Base-by-base conservation (phyloP, 805 yeast species). In the Ogataea dorogensis region DNA sequence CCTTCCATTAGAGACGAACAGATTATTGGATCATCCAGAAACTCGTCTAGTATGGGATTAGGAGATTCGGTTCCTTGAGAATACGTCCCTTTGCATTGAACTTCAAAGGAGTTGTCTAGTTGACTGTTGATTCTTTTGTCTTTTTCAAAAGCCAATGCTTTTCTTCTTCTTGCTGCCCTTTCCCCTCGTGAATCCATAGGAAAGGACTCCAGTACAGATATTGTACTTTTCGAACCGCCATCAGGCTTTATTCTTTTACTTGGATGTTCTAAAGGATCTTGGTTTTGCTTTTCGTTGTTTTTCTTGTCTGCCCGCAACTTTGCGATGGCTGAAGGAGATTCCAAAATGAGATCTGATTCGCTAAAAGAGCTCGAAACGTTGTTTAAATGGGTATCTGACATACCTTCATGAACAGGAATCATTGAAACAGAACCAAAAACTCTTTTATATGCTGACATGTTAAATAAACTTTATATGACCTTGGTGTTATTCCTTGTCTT, bases 271-370 rank as follows among this genome's bases (percentile, higher is more conserved):
- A 12, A 14, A 6, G 11, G 17, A 24, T 15, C 28, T 6, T 21
- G n/a, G 14, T 9, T 13, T 30, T 21, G 33, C 11, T 16, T 15
- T 16, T 18, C n/a, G 17, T 21, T 20, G 15, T 27, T 31, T 18
- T 25, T 31, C 27, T 38, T 32, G 21, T 17, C 25, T 15, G 40
- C 30, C 17, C 45, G 28, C 34, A 36, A 8, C 24, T 36, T 36
- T 22, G 42, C 44, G 9, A 32, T 42, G 9, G 38, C 46, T 3
- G 42, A 20, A 14, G 49, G 53, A 19, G 51, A 47, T 20, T 47
- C 50, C 13, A 42, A 46, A 9, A 40, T 8, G 31, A 40, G 17
- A 13, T 46, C 49, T 3, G 51, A 39, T 24, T 44, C 53, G 28
- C 38, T 46, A 24, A 40, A 41, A 5, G 48, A 43, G 34, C 50